Base-by-base conservation (phyloP, 1,284 basidiomycete genomes). In the Cystobasidiaceae sp. region DNA sequence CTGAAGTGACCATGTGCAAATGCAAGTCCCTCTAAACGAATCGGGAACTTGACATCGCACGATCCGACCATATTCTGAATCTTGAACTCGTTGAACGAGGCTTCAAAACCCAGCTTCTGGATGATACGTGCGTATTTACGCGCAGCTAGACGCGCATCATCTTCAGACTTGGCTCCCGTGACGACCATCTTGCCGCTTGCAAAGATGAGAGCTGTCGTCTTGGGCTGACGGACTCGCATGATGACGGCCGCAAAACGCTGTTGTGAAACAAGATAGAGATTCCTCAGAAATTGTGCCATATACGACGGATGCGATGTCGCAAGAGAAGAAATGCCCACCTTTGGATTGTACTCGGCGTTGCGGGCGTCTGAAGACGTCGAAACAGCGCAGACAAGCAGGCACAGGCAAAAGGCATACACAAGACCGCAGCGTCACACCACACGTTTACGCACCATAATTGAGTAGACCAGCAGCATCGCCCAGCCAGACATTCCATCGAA, bases 171-270 rank as follows among this genome's bases (percentile, higher is more conserved):
- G 61, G 96, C 96, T 77, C 96, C 96, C 25, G 96, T 98, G 67
- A 97, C 94, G 76, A 98, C 96, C 91, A 99, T 98, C 84, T 98
- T 98, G 77, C 96, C 96, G 59, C 93, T 97, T 30, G 96, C 96
- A 78, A 99, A 98, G 78, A 98, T 98, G 71, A 99, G 85, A 11
- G 96, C 96, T 43, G 96, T 98, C 65, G 96, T 99, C 83, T 98
- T 98, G 65, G 96, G 96, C 75, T 98, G 94, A 73, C 96, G 92
- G 76, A 99, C 98, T 80, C 96, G 91, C 96, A 99, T 98, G 80
- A 98, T 98, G 71, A 98, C 96, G 68, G 96, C 96, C 71, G 96
- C 96, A 81, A 98, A 98, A 87, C 96, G 93, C 93, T 97, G 83
- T 64, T 78, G 71, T 30, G 21, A 21, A 21, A n/a, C n/a, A 21